Conservation (phyloP, 106 monocot genomes). For the Dendrobium huoshanense region DNA sequence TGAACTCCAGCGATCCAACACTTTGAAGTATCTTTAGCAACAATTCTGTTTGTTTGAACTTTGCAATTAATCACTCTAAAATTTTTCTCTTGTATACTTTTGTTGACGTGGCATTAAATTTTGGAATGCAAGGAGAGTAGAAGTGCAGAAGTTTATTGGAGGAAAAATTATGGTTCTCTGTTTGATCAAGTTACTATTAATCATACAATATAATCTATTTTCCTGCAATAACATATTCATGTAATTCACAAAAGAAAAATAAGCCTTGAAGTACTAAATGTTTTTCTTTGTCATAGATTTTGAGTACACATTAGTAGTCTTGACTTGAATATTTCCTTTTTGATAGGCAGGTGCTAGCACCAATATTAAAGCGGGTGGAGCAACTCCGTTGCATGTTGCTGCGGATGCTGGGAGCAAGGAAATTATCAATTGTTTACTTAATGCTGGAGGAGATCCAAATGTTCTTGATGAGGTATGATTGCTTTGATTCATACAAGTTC, state of each 20-base stretch:
- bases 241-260: background rate
- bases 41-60: no score
- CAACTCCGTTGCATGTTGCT: conserved; percentile 87
- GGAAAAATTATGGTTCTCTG: background rate
- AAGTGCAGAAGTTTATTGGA: background rate
- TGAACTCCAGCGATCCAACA: no score
- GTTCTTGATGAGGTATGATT: conserved; percentile 56
- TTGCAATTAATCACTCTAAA: background rate
- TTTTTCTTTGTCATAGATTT: conserved; percentile 7
- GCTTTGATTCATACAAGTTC: conserved; percentile 4
- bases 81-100: background rate
- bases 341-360: conserved; percentile 73
- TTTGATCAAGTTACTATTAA: background rate
- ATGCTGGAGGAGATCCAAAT: conserved; percentile 81
- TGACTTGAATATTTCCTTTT: conserved; percentile 5
- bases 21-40: no score
- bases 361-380: conserved; percentile 76
- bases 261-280: background rate
- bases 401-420: conserved; percentile 72
- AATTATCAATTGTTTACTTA: conserved; percentile 62
- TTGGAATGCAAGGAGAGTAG: background rate
- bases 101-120: background rate
- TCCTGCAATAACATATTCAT: background rate
- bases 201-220: background rate
- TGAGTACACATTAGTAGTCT: background rate